Evolutionary conservation across 78 protist genomes (phyloP), one percentile per base, ranked within the genome.

Genomic region (Dictyostelium capitatum): DNA sequence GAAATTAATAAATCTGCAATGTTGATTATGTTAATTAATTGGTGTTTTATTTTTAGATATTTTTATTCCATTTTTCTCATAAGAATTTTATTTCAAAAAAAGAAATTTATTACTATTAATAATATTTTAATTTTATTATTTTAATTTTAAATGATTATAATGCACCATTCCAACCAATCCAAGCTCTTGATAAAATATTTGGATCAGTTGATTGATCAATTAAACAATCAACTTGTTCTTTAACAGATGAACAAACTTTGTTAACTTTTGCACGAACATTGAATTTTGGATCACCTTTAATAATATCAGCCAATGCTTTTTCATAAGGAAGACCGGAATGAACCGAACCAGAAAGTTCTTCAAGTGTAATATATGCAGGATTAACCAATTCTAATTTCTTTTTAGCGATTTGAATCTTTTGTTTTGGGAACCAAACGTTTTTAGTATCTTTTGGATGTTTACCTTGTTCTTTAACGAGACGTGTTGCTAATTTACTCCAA

Each of bases 141-240:
- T n/a, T n/a, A n/a, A n/a, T n/a, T n/a, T n/a, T n/a, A n/a, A n/a
- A n/a, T n/a, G n/a, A n/a, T 56, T 79, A 79, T 28, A 79, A 54
- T 1, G 62, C 51, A 32, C 83, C 83, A 56, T 54, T 54, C 99
- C 98, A 98, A 19, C 99, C 99, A 0, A 14, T 17, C 97, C 97
- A 98, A 9, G 96, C 74, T 43, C 98, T 81, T 11, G 97, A 96
- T 4, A 98, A 65, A 0, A 98, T 57, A 75, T 85, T 87, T 11
- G 95, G 95, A 47, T 98, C 99, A 1, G 98, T 97, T 9, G 99
- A 98, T 53, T 89, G 98, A 19, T 98, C 99, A 37, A 98, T 56
- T 17, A 98, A 90, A 53, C 96, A 89, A 23, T 92, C 98, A 3
- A 98, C 97, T 79, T 98, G 99, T 53, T 95, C 94, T 75, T 92